Percentiles rank a stretch among this genome's conserved stretches.
phyloP scores from a whole-genome alignment of 768 basidiomycete genomes.

The Lactifluus echinatus region DNA sequence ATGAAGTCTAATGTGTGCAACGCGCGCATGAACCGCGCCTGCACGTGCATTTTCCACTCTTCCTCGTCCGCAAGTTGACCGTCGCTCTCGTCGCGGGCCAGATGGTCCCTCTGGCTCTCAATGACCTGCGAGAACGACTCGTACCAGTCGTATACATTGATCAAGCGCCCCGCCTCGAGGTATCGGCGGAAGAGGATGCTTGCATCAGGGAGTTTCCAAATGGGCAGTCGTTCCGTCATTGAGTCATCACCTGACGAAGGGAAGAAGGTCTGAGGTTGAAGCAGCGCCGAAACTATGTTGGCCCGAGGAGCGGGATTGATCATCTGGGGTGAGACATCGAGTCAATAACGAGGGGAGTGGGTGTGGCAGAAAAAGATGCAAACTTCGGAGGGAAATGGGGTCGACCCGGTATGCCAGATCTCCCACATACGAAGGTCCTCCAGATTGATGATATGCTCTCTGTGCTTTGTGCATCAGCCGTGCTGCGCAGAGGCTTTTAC shows the following conservation, averaged over 20 bases:
- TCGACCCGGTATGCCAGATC: conserved; percentile 61
- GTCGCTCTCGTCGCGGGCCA: conserved; percentile 20
- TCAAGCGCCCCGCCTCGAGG: conserved; percentile 68
- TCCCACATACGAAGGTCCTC: conserved; percentile 54
- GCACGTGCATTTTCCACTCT: conserved; percentile 54
- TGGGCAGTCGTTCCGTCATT: conserved; percentile 10
- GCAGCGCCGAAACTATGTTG: conserved; percentile 49
- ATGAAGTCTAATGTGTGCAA: conserved; percentile 77
- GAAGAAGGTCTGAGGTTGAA: conserved; percentile 47
- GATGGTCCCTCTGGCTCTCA: conserved; percentile 41
- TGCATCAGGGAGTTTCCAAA: conserved; percentile 61
- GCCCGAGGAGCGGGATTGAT: conserved; percentile 64
- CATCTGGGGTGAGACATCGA: conserved; percentile 35
- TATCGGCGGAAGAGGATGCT: conserved; percentile 72
- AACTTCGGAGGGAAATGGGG: conserved; percentile 63
- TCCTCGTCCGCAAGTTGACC: conserved; percentile 32
- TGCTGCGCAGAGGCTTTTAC: neutral
- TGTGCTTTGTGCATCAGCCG: conserved; percentile 21
- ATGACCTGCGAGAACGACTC: conserved; percentile 63
- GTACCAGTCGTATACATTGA: conserved; percentile 88
- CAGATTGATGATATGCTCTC: conserved; percentile 36
- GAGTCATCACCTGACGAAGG: neutral
- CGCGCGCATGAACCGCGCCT: conserved; percentile 71
- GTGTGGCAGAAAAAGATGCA: conserved; percentile 6
- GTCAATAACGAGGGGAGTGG: neutral